These are phyloP conservation scores for Hanseniaspora sp. DNA, from an alignment of 1,139 yeast genomes.

Conservation along the genomic window DNA sequence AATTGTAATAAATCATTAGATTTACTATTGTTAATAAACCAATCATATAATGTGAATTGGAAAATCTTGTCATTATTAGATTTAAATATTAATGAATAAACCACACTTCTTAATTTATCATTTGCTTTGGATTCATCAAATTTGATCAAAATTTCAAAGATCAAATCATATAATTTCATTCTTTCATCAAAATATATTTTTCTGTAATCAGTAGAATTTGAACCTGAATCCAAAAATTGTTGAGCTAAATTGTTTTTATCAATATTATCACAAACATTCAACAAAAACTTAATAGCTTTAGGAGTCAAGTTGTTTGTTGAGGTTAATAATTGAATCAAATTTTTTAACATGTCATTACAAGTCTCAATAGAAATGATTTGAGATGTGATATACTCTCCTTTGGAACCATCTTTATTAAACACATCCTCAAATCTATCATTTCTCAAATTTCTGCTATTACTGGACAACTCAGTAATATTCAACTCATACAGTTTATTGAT, in stretches of 20 bases:
- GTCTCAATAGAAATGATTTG: slow-evolving; percentile 38
- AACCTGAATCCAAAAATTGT: slow-evolving; percentile 44
- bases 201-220: slow-evolving; percentile 39
- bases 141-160: slow-evolving; percentile 62
- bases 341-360: slow-evolving; percentile 55
- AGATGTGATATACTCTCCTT: slow-evolving; percentile 53
- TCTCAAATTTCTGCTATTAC: slow-evolving; percentile 14
- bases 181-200: slow-evolving; percentile 39
- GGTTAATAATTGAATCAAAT: slow-evolving; percentile 31
- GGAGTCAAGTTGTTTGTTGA: slow-evolving; percentile 47
- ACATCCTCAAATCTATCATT: slow-evolving; percentile 34
- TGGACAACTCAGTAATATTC: slow-evolving; percentile 11
- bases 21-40: slow-evolving; percentile 73
- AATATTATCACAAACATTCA: slow-evolving; percentile 61
- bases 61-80: slow-evolving; percentile 61
- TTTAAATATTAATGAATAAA: slow-evolving; percentile 64
- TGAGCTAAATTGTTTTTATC: slow-evolving; percentile 51
- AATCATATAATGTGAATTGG: slow-evolving; percentile 84
- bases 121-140: slow-evolving; percentile 47
- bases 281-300: slow-evolving; percentile 75
- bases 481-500: slow-evolving; percentile 67
- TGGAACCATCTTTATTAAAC: slow-evolving; percentile 29
- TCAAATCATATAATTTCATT: slow-evolving; percentile 52
- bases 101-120: slow-evolving; percentile 52
- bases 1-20: slow-evolving; percentile 68